These are phyloP conservation scores for Agapanthus africanus DNA, from an alignment of 106 monocot genomes.

Conservation along the genomic window DNA sequence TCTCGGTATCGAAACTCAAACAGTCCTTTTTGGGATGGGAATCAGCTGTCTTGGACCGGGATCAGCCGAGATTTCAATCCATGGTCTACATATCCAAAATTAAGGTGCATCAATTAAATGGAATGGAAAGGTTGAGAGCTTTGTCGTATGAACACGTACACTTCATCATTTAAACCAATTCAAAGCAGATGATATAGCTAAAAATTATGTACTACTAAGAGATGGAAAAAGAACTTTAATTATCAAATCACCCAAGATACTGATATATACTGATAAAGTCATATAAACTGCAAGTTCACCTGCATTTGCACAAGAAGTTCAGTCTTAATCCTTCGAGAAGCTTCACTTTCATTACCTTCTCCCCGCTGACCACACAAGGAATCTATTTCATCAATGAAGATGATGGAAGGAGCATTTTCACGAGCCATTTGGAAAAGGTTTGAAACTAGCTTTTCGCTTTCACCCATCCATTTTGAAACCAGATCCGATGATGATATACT, in stretches of 20 bases:
- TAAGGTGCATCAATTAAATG: not conserved
- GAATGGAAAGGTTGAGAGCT: not conserved
- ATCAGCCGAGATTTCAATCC: too few relatives aligned
- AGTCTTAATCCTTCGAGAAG: slow-evolving; percentile 78
- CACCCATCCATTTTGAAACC: slow-evolving; percentile 89
- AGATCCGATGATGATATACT: slow-evolving; percentile 82
- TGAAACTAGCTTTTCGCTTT: slow-evolving; percentile 81
- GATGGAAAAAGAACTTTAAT: not conserved
- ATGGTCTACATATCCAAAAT: too few relatives aligned
- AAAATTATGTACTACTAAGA: not conserved
- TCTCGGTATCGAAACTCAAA: too few relatives aligned
- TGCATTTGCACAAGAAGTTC: slow-evolving; percentile 90
- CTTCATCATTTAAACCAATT: not conserved
- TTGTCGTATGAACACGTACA: not conserved
- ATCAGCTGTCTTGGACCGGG: too few relatives aligned
- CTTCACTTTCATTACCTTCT: slow-evolving; percentile 80
- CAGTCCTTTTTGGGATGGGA: too few relatives aligned
- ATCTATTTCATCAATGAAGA: slow-evolving; percentile 56
- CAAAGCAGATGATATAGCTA: not conserved
- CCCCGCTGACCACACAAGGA: slow-evolving; percentile 47
- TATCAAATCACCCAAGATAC: not conserved
- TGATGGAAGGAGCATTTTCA: slow-evolving; percentile 56
- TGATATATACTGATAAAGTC: not conserved
- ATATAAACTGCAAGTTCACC: slow-evolving; percentile 19
- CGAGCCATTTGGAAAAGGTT: slow-evolving; percentile 74